These are phyloP conservation scores for Malassezia sympodialis DNA, from an alignment of 1,284 basidiomycete species.

Conservation along the genomic window DNA sequence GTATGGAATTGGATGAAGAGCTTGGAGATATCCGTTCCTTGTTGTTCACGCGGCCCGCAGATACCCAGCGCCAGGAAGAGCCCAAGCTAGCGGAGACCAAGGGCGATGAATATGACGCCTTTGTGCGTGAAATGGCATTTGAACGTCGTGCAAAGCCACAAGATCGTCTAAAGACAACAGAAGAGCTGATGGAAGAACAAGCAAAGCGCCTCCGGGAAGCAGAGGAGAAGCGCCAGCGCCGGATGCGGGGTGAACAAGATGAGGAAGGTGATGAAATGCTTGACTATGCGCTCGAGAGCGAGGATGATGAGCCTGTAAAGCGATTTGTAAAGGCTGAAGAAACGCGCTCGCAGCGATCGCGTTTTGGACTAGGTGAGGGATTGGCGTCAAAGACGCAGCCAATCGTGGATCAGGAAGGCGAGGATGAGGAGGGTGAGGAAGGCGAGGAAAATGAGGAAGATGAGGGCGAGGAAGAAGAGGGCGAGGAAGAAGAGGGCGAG, in stretches of 20 bases:
- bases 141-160: constrained; percentile 88
- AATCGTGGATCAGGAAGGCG: constrained; percentile 56
- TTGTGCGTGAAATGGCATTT: constrained; percentile 82
- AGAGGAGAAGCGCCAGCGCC: constrained; percentile 65
- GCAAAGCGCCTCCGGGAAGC: constrained; percentile 76
- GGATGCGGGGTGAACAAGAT: constrained; percentile 68
- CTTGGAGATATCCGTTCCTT: constrained; percentile 72
- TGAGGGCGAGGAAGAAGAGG: constrained; percentile 43
- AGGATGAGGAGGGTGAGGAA: constrained; percentile 56
- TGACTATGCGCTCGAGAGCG: constrained; percentile 37
- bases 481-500: constrained; percentile 28
- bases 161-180: constrained; percentile 90
- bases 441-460: constrained; percentile 3
- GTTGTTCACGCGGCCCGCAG: constrained; percentile 49
- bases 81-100: constrained; percentile 13
- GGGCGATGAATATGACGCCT: constrained; percentile 64
- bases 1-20: constrained; percentile 78
- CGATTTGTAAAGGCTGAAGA: constrained; percentile 23
- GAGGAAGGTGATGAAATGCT: constrained; percentile 7
- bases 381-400: constrained; percentile 51
- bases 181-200: constrained; percentile 79
- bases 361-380: constrained; percentile 10
- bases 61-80: constrained; percentile 2
- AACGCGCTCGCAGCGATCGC: constrained; percentile 5
- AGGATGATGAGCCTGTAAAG: constrained; percentile 40